Evolutionary conservation across 2,329 filamentous ascomycete species (phyloP), one percentile per base, ranked within the genome.

Genomic region (Fusarium subtropicale): DNA sequence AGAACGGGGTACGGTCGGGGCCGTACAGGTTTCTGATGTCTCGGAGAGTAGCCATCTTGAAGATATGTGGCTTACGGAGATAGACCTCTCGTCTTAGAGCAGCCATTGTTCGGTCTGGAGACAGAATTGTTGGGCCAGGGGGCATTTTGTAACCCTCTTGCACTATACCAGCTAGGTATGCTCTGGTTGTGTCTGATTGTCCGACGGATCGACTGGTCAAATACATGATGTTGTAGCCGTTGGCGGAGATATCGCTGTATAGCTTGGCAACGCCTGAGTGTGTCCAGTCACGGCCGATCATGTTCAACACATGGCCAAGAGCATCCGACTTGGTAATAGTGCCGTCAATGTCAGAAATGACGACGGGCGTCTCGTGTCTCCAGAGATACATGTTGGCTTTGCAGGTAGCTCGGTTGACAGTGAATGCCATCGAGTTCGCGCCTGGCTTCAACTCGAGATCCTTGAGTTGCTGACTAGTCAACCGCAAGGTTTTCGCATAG

Each of bases 191-290:
- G 79, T 99, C 96, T 18, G 96, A 92, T 79, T 97, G 94, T 0
- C 96, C 97, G 46, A 98, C 94, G 16, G 93, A 96, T 53, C 96
- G 90, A 77, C 92, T 97, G 1, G 96, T 99, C 46, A 99, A 86
- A 78, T 99, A 99, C 87, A 99, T 94, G 76, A 99, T 97, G 79
- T 99, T 98, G 85, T 98, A 99, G 9, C 96, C 96, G 75, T 99
- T 99, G 74, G 91, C 90, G 1, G 90, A 90, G 72, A 99, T 99
- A 73, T 99, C 97, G 50, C 92, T 96, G 81, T 98, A 99, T 11
- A 99, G 86, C 81, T 99, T 99, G 24, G 96, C 97, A 26, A 99
- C 95, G 38, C 96, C 96, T 18, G 94, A 88, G 78, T 99, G 96
- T 5, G 96, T 99, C 96, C 96, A 99, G 80, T 99, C 96, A 48